Conservation (phyloP, 2,329 filamentous ascomycete species). For the Aspergillus ochraceus region DNA sequence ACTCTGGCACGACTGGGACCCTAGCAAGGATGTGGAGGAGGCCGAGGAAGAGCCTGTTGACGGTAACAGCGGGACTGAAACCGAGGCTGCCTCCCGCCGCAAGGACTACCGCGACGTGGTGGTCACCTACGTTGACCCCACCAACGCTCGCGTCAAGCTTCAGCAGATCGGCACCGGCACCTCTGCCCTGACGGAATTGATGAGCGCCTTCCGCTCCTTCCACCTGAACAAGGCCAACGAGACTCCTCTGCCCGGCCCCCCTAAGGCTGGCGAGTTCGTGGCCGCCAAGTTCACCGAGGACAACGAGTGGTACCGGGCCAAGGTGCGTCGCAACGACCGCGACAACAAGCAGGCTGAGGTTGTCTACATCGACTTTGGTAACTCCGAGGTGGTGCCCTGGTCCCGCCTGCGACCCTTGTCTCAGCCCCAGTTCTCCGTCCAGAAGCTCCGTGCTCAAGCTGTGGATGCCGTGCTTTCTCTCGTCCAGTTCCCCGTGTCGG, state of each 20-base stretch:
- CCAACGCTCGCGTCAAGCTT: slow-evolving; percentile 79
- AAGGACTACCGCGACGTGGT: slow-evolving; percentile 94
- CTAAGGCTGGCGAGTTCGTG: slow-evolving; percentile 89
- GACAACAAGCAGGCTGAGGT: slow-evolving; percentile 86
- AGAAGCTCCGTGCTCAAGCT: slow-evolving; percentile 85
- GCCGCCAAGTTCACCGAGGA: slow-evolving; percentile 89
- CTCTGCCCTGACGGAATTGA: slow-evolving; percentile 78
- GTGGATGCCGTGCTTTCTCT: slow-evolving; percentile 84
- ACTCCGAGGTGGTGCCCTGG: slow-evolving; percentile 88
- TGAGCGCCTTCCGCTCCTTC: slow-evolving; percentile 88
- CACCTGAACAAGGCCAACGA: slow-evolving; percentile 82
- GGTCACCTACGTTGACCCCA: slow-evolving; percentile 80
- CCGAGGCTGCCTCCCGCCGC: slow-evolving; percentile 61
- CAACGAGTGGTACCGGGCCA: slow-evolving; percentile 90
- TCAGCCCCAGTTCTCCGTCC: slow-evolving; percentile 72
- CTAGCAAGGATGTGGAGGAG: slow-evolving; percentile 73
- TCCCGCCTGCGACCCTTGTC: slow-evolving; percentile 76
- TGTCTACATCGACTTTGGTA: slow-evolving; percentile 94
- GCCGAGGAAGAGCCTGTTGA: slow-evolving; percentile 52
- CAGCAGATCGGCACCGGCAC: slow-evolving; percentile 89
- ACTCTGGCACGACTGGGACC: slow-evolving; percentile 93
- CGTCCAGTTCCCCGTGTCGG: slow-evolving; percentile 78
- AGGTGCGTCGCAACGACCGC: slow-evolving; percentile 88
- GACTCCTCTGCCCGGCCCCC: slow-evolving; percentile 68
- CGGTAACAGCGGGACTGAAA: slow-evolving; percentile 52